These are phyloP conservation scores for Collybia sp. DNA, from an alignment of 768 basidiomycete species.

Conservation along the genomic window DNA sequence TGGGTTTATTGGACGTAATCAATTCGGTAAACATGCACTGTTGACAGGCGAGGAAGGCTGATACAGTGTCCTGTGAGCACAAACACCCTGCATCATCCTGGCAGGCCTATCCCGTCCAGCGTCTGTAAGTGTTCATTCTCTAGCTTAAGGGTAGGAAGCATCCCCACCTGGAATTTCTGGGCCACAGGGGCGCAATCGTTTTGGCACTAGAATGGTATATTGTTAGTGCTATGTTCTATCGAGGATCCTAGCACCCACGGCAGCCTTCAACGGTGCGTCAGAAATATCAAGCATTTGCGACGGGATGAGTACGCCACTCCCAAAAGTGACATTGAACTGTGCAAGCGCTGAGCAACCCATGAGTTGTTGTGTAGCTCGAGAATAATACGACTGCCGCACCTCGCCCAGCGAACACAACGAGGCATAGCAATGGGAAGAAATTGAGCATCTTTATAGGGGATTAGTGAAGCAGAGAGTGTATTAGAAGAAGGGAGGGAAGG, in stretches of 20 bases:
- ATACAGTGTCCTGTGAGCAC: constrained; percentile 40
- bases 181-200: constrained; percentile 22
- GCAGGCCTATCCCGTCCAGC: constrained; percentile 25
- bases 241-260: constrained; percentile 22
- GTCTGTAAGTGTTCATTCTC: background rate
- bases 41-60: constrained; percentile 47
- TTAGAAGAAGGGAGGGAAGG: too few relatives aligned
- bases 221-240: constrained; percentile 16
- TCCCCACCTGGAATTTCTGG: constrained; percentile 16
- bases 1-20: constrained; percentile 41
- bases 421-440: background rate
- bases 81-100: constrained; percentile 45
- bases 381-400: constrained; percentile 33
- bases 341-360: constrained; percentile 19
- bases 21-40: constrained; percentile 63
- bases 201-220: constrained; percentile 25
- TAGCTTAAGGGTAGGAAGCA: background rate
- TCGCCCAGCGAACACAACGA: constrained; percentile 51
- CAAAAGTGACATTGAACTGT: constrained; percentile 46
- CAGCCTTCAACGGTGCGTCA: constrained; percentile 19
- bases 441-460: too few relatives aligned
- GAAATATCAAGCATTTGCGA: constrained; percentile 40
- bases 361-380: background rate
- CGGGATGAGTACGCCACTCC: constrained; percentile 31
- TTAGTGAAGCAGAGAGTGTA: too few relatives aligned